Evolutionary conservation across 192 early-diverging fungal genomes (phyloP).

Genomic region (Backusella macrospora): DNA sequence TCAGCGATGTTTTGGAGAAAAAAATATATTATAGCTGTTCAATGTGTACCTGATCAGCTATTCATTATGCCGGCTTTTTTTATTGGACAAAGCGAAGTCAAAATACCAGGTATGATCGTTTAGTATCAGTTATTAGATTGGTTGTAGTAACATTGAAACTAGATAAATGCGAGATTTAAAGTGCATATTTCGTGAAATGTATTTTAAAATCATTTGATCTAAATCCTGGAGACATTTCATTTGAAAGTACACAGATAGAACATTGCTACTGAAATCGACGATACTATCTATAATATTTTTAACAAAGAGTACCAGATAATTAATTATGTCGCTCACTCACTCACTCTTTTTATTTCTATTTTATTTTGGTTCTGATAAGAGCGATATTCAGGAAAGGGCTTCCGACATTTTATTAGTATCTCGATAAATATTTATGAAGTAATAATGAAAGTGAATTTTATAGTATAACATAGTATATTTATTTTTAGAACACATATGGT

Average conservation of each 20-base stretch:
- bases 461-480: not conserved
- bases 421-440: not conserved
- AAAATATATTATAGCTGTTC: not conserved
- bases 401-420: too few species aligned
- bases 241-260: not conserved
- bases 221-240: not conserved
- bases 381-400: too few species aligned
- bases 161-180: conserved; percentile 2
- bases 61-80: not conserved
- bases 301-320: too few species aligned
- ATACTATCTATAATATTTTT: too few species aligned
- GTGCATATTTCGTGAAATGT: not conserved
- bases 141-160: not conserved
- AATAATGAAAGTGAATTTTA: not conserved
- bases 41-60: not conserved
- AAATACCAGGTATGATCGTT: conserved; percentile 1
- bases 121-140: not conserved
- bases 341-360: too few species aligned
- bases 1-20: too few species aligned
- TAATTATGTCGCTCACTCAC: too few species aligned
- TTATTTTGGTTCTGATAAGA: too few species aligned
- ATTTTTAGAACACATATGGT: not conserved
- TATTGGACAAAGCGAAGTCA: not conserved
- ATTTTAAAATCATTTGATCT: not conserved
- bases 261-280: too few species aligned